phyloP scores from a whole-genome alignment of 768 basidiomycete genomes.

The Cystobasidium tubakii region DNA sequence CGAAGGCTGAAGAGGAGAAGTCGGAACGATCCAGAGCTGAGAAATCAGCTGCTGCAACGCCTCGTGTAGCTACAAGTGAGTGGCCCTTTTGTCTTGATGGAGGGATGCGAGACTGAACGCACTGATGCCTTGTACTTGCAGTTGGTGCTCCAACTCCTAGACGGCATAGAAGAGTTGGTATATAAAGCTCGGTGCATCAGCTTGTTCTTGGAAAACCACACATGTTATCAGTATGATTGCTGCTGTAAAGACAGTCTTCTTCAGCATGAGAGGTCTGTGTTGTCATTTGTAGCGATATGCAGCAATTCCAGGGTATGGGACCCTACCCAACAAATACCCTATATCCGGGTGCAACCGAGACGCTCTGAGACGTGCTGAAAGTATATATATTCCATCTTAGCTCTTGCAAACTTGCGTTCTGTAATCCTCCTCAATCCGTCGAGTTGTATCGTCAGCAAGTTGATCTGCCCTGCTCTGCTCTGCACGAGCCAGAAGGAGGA shows the following conservation, averaged over 20 bases:
- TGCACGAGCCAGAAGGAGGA: not conserved
- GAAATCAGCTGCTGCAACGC: constrained; percentile 42
- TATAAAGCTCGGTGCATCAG: not conserved
- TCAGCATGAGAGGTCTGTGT: too few relatives aligned
- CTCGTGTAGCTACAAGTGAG: constrained; percentile 40
- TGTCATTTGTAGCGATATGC: too few relatives aligned
- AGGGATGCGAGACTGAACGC: too few relatives aligned
- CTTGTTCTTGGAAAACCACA: not conserved
- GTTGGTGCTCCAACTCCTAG: constrained; percentile 32
- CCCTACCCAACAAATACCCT: too few relatives aligned
- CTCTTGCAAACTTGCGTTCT: too few relatives aligned
- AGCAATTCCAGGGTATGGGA: too few relatives aligned
- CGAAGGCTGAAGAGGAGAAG: constrained; percentile 40
- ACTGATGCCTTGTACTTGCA: not conserved
- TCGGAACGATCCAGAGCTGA: constrained; percentile 38
- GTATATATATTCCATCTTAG: too few relatives aligned
- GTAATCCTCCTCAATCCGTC: too few relatives aligned
- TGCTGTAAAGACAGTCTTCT: too few relatives aligned
- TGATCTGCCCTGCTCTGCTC: not conserved
- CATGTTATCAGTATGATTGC: not conserved
- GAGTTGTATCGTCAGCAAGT: not conserved
- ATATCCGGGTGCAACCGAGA: too few relatives aligned
- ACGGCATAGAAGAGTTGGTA: constrained; percentile 14
- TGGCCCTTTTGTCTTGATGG: not conserved
- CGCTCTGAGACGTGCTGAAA: too few relatives aligned